Evolutionary conservation across 1,139 yeast species (phyloP), one percentile per base, ranked within the genome.

Genomic region (Lipomyces yarrowii): DNA sequence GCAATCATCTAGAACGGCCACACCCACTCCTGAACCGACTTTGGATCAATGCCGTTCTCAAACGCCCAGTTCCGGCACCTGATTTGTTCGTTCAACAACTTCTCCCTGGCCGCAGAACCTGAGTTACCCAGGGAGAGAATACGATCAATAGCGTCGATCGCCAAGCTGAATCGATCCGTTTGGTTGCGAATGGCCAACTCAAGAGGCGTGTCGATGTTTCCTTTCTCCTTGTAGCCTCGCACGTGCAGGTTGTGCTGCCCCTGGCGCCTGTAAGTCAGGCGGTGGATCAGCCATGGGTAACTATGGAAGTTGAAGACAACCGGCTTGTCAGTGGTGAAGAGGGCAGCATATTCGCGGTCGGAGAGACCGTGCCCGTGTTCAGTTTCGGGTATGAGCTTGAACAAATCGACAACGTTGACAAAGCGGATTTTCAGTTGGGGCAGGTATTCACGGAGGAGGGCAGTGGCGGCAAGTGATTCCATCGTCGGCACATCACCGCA

Each of bases 391-490:
- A 56, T 18, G 30, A 56, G 48, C 58, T 56, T 56, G 58, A 56
- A 56, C 30, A 56, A 30, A 39, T 56, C 58, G 48, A 56, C 58
- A 3, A 56, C 58, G 58, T 56, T 56, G 58, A 56, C 58, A 56
- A 56, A 56, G 42, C 58, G 42, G 58, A 56, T 56, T 54, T 56
- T 56, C 48, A 56, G 58, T 13, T 26, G 21, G 30, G 54, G 58
- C 48, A 56, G 32, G 58, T 56, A 18, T 18, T 56, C 58, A 54
- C 58, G 58, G 32, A 56, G 48, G 33, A 56, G 58, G 48, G 58
- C 58, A 56, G 58, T 56, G 55, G 58, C 58, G 15, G 58, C 58
- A 56, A 56, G 58, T 26, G 58, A 35, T 23, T 56, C 58, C 58
- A 56, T 56, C 1, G 58, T 56, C 48, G 58, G 58, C 42, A 56